A percentile compares a stretch with the other conserved stretches of the same genome.
These are phyloP conservation scores for Prunus yedoensis DNA, from an alignment of 331 rosid genomes.

Conservation along the genomic window DNA sequence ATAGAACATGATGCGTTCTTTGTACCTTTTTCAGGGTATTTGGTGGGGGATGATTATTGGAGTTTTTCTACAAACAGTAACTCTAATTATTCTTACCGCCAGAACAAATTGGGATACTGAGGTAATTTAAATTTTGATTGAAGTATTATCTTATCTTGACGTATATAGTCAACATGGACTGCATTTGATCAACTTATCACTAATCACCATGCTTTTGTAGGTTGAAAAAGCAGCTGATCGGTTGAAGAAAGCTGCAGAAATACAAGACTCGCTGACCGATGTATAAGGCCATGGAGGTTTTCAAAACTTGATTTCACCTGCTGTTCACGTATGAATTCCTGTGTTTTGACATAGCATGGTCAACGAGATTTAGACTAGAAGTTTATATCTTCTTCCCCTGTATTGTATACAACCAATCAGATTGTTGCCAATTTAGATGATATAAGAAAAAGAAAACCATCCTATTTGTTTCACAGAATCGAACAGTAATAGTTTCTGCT, in stretches of 20 bases:
- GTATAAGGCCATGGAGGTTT: background rate
- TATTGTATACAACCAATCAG: background rate
- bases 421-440: slow-evolving; percentile 2
- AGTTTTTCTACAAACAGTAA: slow-evolving; percentile 58
- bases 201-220: slow-evolving; percentile 24
- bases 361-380: background rate
- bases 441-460: background rate
- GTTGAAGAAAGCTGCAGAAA: slow-evolving; percentile 45
- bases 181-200: background rate
- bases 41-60: slow-evolving; percentile 92
- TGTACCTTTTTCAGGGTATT: slow-evolving; percentile 50
- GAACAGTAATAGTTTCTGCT: background rate
- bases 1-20: background rate
- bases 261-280: background rate
- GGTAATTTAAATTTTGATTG: slow-evolving; percentile 33
- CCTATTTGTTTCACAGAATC: background rate
- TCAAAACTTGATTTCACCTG: background rate
- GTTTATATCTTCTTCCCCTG: background rate
- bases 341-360: background rate
- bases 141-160: background rate
- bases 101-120: slow-evolving; percentile 73
- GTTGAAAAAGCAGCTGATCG: slow-evolving; percentile 65
- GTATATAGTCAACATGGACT: background rate
- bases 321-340: background rate
- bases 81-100: slow-evolving; percentile 64